Percentiles rank a stretch among this genome's conserved stretches.
These are phyloP conservation scores for Neophaeococcomyces mojaviensis DNA, from an alignment of 2,329 filamentous ascomycete genomes.

Conservation along the genomic window DNA sequence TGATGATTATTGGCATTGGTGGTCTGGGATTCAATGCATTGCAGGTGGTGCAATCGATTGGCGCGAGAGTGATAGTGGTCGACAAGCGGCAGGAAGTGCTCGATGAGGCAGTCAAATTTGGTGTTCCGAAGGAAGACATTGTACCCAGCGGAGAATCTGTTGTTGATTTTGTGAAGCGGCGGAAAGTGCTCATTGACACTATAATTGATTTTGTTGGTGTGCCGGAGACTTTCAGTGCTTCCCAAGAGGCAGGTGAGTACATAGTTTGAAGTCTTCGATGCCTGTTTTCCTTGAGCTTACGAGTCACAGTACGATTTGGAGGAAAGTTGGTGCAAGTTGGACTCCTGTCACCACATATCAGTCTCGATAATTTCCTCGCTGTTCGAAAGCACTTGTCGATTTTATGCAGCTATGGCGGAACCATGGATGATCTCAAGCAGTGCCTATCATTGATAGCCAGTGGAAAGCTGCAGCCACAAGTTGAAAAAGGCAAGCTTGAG, in stretches of 20 bases:
- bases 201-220: constrained; percentile 14
- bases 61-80: constrained; percentile 10
- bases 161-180: constrained; percentile 5
- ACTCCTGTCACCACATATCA: constrained; percentile 5
- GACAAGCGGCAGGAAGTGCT: constrained; percentile 13
- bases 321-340: constrained; percentile 14
- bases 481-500: constrained; percentile 9
- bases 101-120: constrained; percentile 13
- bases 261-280: neutral
- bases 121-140: constrained; percentile 9
- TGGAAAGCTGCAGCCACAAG: constrained; percentile 13
- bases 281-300: neutral
- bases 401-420: constrained; percentile 14
- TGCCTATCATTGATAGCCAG: constrained; percentile 10
- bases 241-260: constrained; percentile 10
- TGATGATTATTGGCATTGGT: constrained; percentile 9
- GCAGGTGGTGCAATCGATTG: constrained; percentile 11
- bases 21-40: constrained; percentile 13
- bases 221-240: constrained; percentile 11
- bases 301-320: constrained; percentile 9
- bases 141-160: constrained; percentile 8
- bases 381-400: constrained; percentile 11
- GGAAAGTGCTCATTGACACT: constrained; percentile 8
- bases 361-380: neutral
- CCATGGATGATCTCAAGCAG: constrained; percentile 7